Base-by-base conservation (phyloP, 2,329 filamentous ascomycete genomes). In the Akanthomyces muscarius region DNA sequence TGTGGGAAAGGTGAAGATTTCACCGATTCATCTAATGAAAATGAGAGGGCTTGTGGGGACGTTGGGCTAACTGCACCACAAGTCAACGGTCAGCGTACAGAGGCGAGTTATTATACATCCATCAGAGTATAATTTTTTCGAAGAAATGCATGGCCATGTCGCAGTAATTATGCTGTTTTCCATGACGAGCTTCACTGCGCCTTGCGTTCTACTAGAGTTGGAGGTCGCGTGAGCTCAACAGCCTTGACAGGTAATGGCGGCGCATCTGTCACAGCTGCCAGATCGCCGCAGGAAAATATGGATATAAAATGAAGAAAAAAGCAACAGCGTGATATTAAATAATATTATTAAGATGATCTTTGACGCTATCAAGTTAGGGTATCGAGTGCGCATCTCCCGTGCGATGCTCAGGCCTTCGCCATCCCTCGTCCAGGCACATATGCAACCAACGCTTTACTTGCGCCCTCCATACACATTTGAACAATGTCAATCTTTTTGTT, bases 391-490 rank as follows among this genome's bases (percentile, higher is more conserved):
- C 44, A 14, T 11, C 28, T 21, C 14, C 23, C 18, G 11, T 21
- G 47, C 45, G 23, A 7, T 52, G 56, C 10, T 60, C 47, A 62
- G 7, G 23, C 44, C 51, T 54, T 54, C 33, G 23, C 18, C 30
- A 30, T n/a, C 18, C 60, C 51, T 48, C 60, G 21, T 21, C 69
- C 75, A 4, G 84, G 83, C 25, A 88, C 77, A 68, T 86, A 89
- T 36, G 83, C 85, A n/a, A 87, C 85, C 74, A 89, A 75, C 61
- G 89, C 90, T 76, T 97, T 97, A 75, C 93, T 97, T 7, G 90
- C 90, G 14, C 92, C 92, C 69, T 90, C 83, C 78, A 96, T 91
- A 72, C 93, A 97, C 73, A 98, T 98, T 77, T 99, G 95, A 55
- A 91, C 86, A 30, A 94, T 87, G 51, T 89, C 86, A 21, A 91